Evolutionary conservation across 2,329 filamentous ascomycete genomes (phyloP).

Genomic region (Cladosporium sp.): DNA sequence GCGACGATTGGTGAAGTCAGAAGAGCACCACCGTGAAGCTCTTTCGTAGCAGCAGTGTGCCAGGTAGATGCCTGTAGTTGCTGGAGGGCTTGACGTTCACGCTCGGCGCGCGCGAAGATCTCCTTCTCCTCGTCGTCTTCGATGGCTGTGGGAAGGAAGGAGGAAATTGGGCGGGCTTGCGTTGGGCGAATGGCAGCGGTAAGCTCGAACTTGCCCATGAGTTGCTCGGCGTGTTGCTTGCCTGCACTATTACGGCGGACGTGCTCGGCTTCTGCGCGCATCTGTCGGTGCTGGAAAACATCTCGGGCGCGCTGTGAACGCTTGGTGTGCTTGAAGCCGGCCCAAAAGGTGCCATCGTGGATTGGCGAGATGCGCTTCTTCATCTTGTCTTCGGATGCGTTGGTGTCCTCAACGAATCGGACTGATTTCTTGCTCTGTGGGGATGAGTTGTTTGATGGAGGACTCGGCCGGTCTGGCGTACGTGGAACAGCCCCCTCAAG

Average conservation of each 20-base stretch:
- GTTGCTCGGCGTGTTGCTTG: slow-evolving; percentile 72
- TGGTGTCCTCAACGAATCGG: slow-evolving; percentile 53
- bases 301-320: slow-evolving; percentile 64
- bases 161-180: slow-evolving; percentile 47
- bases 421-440: slow-evolving; percentile 68
- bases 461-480: slow-evolving; percentile 32
- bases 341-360: slow-evolving; percentile 68
- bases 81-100: slow-evolving; percentile 74
- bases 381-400: slow-evolving; percentile 24
- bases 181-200: slow-evolving; percentile 49
- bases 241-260: slow-evolving; percentile 74
- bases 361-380: slow-evolving; percentile 36
- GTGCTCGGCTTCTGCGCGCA: slow-evolving; percentile 86
- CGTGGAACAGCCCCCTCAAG: slow-evolving; percentile 33
- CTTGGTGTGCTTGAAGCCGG: slow-evolving; percentile 64
- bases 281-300: slow-evolving; percentile 79
- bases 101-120: slow-evolving; percentile 54
- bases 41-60: slow-evolving; percentile 62
- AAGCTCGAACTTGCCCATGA: slow-evolving; percentile 82
- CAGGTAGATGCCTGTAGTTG: slow-evolving; percentile 65
- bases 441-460: slow-evolving; percentile 31
- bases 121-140: slow-evolving; percentile 40
- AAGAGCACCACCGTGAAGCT: slow-evolving; percentile 61
- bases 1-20: slow-evolving; percentile 55
- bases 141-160: slow-evolving; percentile 40